Conservation (phyloP, 225 moss, liverwort and hornwort species). For the Pleurozium schreberi region DNA sequence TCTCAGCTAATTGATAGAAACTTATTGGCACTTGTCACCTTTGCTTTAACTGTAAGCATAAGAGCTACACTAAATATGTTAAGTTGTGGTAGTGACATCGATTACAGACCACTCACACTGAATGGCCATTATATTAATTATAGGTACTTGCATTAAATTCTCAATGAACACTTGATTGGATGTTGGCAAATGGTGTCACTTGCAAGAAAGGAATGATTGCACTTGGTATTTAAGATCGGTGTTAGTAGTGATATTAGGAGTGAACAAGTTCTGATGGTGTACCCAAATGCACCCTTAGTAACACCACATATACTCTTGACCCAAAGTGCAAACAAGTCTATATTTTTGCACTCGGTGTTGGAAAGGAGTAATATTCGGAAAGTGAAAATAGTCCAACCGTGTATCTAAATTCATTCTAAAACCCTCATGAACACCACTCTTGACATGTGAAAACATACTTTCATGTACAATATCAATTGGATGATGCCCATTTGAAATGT, state of each 20-base stretch:
- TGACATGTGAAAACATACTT: neutral
- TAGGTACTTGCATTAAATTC: neutral
- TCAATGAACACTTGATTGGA: neutral
- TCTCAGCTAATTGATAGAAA: too few species aligned
- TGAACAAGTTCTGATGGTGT: neutral
- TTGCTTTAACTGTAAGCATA: neutral
- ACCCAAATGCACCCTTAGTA: too few species aligned
- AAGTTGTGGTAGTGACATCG: neutral
- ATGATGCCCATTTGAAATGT: neutral
- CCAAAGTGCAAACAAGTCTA: neutral
- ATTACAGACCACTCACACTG: neutral
- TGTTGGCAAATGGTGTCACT: neutral
- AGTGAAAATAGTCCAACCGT: too few species aligned
- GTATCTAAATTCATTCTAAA: neutral
- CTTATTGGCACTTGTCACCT: too few species aligned
- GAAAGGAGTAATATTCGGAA: too few species aligned
- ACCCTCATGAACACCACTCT: neutral
- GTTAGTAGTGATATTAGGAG: neutral
- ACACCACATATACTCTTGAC: neutral
- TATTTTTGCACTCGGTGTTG: neutral
- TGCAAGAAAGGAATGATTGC: neutral
- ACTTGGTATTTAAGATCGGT: neutral
- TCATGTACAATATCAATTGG: neutral
- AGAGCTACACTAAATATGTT: neutral
- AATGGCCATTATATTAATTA: neutral